Evolutionary conservation across 495 filamentous ascomycete genomes (phyloP), one percentile per base, ranked within the genome.

Genomic region (Podospora sp.): DNA sequence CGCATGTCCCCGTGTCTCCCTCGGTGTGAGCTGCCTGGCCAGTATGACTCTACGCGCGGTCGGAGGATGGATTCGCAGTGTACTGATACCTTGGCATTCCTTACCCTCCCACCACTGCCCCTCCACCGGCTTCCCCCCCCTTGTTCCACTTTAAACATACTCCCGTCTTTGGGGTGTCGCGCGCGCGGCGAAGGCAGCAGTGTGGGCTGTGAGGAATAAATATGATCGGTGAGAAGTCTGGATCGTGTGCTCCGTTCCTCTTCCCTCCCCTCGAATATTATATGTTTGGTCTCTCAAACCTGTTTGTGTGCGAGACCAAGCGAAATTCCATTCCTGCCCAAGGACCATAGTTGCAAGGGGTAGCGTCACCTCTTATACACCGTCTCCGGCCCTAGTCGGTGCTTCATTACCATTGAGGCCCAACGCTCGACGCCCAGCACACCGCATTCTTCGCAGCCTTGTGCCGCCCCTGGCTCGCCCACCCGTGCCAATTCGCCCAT

Each of bases 361-460:
- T 46, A 46, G 40, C 40, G 16, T 46, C 40, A 46, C 40, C 12
- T 65, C 66, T 72, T 72, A 52, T 68, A 62, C 52, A 63, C 63
- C 53, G 21, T 26, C 56, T 51, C 14, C 53, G 63, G 63, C 29
- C 3, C 55, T 65, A 50, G 40, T 59, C 14, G 21, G 25, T 20
- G 52, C 57, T 65, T 68, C 20, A 35, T 63, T 68, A 64, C 46
- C 65, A 69, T 76, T 75, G 75, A 75, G 65, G 73, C 75, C 75
- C 75, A 77, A 77, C 73, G 14, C 25, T 22, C 8, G 21, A n/a
- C n/a, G n/a, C n/a, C n/a, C n/a, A n/a, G n/a, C n/a, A n/a, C 26
- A 26, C 52, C 52, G 52, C 52, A 46, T 46, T 46, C 40, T 46
- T 55, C 7, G 61, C 60, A 73, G 72, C 69, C 74, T 71, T 72